A percentile compares a stretch with the other conserved stretches of the same genome.
Evolutionary conservation across 2,329 filamentous ascomycete species (phyloP).

Genomic region (Penicillium rolfsii): DNA sequence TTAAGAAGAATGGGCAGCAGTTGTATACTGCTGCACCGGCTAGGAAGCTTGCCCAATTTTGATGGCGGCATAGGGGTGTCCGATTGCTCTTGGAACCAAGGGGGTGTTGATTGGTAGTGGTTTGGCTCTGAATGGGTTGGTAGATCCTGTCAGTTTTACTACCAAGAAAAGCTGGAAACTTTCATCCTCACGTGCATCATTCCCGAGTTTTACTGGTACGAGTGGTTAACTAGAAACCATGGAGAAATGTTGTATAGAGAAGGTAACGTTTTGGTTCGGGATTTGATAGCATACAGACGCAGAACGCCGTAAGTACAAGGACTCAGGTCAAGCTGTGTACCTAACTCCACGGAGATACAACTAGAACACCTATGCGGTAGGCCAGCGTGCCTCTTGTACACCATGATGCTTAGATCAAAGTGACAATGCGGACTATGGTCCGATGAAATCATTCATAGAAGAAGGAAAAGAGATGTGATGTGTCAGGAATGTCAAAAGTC

Average conservation of each 20-base stretch:
- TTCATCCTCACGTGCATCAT: neutral
- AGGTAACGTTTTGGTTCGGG: neutral
- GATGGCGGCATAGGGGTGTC: no score
- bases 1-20: constrained; percentile 45
- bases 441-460: neutral
- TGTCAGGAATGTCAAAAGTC: neutral
- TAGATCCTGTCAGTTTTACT: neutral
- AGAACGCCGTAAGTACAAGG: neutral
- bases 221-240: neutral
- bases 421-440: neutral
- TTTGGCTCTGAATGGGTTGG: neutral
- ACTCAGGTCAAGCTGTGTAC: neutral
- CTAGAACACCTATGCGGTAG: neutral
- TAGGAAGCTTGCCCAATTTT: neutral
- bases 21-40: constrained; percentile 44
- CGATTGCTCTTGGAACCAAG: neutral
- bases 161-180: neutral
- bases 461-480: neutral
- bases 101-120: neutral
- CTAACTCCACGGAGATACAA: neutral
- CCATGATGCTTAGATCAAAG: neutral
- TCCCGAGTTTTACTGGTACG: neutral
- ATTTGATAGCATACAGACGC: neutral
- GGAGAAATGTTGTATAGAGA: neutral
- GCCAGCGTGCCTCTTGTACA: neutral